Percentiles rank a stretch among this genome's conserved stretches.
Evolutionary conservation across 1,284 basidiomycete genomes (phyloP).

Genomic region (Somion occarium): DNA sequence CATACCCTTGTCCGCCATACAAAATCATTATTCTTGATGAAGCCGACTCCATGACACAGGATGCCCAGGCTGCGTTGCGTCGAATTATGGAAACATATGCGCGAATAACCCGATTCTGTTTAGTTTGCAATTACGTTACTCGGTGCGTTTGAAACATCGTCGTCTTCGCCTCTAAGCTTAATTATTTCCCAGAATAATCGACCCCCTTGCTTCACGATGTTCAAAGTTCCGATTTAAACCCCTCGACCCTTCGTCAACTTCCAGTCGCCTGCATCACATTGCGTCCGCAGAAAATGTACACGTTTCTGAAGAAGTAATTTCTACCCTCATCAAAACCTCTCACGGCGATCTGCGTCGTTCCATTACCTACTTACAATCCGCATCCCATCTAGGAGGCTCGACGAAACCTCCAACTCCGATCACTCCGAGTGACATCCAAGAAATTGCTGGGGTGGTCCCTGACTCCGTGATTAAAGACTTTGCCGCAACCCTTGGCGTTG

Average conservation of each 20-base stretch:
- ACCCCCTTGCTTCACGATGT: conserved; percentile 97
- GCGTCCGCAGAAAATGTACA: conserved; percentile 58
- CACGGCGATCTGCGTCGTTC: conserved; percentile 94
- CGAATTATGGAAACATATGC: conserved; percentile 99
- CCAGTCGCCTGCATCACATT: conserved; percentile 77
- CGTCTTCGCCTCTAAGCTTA: neutral
- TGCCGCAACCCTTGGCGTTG: conserved; percentile 73
- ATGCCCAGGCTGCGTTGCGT: conserved; percentile 92
- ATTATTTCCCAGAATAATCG: conserved; percentile 78
- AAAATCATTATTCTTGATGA: conserved; percentile 99
- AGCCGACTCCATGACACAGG: conserved; percentile 99
- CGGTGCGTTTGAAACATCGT: conserved; percentile 48
- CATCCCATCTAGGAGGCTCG: conserved; percentile 78
- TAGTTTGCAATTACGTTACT: conserved; percentile 99
- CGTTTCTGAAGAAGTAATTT: conserved; percentile 52
- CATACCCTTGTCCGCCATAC: conserved; percentile 95
- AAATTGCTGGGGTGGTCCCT: conserved; percentile 96
- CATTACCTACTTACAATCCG: conserved; percentile 98
- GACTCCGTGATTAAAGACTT: conserved; percentile 68
- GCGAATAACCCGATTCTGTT: conserved; percentile 94
- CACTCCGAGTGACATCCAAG: conserved; percentile 77
- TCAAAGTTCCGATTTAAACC: conserved; percentile 99
- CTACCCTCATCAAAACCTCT: conserved; percentile 75
- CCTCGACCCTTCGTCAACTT: conserved; percentile 76
- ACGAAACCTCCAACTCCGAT: conserved; percentile 70